Percentiles rank a stretch among this genome's conserved stretches.
These are phyloP conservation scores for Byssothecium circinans DNA, from an alignment of 2,329 filamentous ascomycete species.

Conservation along the genomic window DNA sequence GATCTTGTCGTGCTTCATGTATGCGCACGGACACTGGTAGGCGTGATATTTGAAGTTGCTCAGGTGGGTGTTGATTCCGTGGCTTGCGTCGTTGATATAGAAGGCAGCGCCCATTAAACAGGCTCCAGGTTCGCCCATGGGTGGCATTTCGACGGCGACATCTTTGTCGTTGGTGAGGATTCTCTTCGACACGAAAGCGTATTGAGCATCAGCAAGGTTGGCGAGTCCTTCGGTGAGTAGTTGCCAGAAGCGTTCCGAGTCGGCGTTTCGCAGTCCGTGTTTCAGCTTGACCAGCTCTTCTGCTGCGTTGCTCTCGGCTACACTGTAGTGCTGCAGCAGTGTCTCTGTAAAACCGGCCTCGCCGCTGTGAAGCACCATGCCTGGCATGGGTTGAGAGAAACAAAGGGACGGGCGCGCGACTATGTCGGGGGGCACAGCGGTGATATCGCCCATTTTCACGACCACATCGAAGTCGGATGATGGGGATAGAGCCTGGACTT, in stretches of 20 bases:
- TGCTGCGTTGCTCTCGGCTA: slow-evolving; percentile 61
- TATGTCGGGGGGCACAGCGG: slow-evolving; percentile 41
- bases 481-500: slow-evolving; percentile 3
- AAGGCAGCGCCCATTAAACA: slow-evolving; percentile 67
- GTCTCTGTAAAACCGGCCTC: slow-evolving; percentile 48
- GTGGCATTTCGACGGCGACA: slow-evolving; percentile 61
- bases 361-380: slow-evolving; percentile 48
- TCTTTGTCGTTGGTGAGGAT: slow-evolving; percentile 62
- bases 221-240: slow-evolving; percentile 66
- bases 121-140: slow-evolving; percentile 62
- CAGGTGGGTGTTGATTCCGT: slow-evolving; percentile 54
- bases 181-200: slow-evolving; percentile 68
- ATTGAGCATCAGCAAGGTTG: slow-evolving; percentile 64
- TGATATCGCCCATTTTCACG: slow-evolving; percentile 34
- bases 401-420: slow-evolving; percentile 49
- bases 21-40: slow-evolving; percentile 65
- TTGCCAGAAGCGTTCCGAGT: slow-evolving; percentile 65
- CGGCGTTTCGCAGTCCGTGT: slow-evolving; percentile 53
- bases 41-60: slow-evolving; percentile 66
- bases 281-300: slow-evolving; percentile 65
- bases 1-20: slow-evolving; percentile 73
- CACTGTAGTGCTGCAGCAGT: slow-evolving; percentile 36
- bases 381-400: slow-evolving; percentile 45
- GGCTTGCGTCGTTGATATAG: slow-evolving; percentile 63
- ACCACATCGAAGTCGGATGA: too few species aligned